Evolutionary conservation across 2,329 filamentous ascomycete genomes (phyloP).

Genomic region (Cladorrhinum sp.): DNA sequence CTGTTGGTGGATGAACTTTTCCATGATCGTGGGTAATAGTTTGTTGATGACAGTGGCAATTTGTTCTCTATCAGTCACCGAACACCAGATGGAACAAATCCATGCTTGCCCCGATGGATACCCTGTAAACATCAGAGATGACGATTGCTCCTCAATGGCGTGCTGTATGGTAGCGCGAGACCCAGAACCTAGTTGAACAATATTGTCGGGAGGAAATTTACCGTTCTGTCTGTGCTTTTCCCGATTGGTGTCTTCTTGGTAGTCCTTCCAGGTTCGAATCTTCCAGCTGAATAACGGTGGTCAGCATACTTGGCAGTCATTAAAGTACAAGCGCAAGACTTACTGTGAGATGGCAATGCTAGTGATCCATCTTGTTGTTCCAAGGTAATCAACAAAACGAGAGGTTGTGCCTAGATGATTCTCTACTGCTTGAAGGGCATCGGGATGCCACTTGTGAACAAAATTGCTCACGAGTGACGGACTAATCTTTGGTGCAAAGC

Average conservation of each 20-base stretch:
- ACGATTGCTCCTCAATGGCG: conserved; percentile 10
- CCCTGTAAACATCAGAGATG: conserved; percentile 10
- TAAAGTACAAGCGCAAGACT: not conserved
- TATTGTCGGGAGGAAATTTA: conserved; percentile 14
- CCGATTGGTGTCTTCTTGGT: not conserved
- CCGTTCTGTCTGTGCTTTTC: conserved; percentile 12
- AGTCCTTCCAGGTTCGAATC: conserved; percentile 2
- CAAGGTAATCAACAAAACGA: conserved; percentile 10
- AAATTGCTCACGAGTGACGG: conserved; percentile 3
- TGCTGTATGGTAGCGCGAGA: not conserved
- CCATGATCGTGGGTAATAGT: not conserved
- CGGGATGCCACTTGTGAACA: conserved; percentile 12
- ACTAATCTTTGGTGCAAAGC: conserved; percentile 5
- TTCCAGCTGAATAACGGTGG: not conserved
- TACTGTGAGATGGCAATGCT: conserved; percentile 15
- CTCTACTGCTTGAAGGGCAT: conserved; percentile 3
- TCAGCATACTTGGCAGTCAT: not conserved
- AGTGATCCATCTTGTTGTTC: conserved; percentile 13
- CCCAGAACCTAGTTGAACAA: not conserved
- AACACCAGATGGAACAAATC: conserved; percentile 11
- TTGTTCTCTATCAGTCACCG: not conserved
- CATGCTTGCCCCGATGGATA: conserved; percentile 7
- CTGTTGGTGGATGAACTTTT: conserved; percentile 15
- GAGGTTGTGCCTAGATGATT: conserved; percentile 13
- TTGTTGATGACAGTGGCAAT: not conserved